Evolutionary conservation across 257 asterid species (phyloP), one percentile per base, ranked within the genome.

Genomic region (Solanum pinnatisectum): DNA sequence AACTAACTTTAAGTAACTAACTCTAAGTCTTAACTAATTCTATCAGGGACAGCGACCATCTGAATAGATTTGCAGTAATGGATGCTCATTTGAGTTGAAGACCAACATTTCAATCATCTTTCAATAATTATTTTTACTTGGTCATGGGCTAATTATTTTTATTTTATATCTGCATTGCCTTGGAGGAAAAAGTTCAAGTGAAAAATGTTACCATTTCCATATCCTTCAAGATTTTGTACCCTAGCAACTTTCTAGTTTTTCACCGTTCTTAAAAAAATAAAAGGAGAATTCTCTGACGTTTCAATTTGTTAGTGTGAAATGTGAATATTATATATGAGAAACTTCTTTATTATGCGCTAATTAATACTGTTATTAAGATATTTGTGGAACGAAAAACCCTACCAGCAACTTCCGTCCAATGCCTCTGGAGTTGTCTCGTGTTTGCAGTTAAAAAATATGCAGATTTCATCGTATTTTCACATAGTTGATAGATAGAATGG

Each of bases 21-120:
- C 44, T 40, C 49, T 42, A 42, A 10, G 46, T 10, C 46, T 42
- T 42, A 42, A 42, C 46, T 42, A 42, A 42, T 42, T 42, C 46
- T 42, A 42, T 42, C 46, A 42, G 30, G 30, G 93, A 86, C 91
- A 91, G 90, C 86, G 92, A 27, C 91, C 90, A 6, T 8, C 89
- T 16, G 93, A 91, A 86, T 89, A 79, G 87, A 86, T 27, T 65
- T 71, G 63, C 70, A 44, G 40, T 81, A 27, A 27, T 16, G 68
- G 56, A 30, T 67, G 87, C 81, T 25, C 65, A 84, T 85, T 77
- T 72, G 73, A 4, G 79, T 77, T 44, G 84, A 67, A 63, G 81
- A 78, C 73, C 6, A 70, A 44, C 68, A 44, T 86, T 40, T 71
- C 67, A 86, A 86, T 72, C 49, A 86, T 46, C 27, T 86, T 40